Percentiles rank a stretch among this genome's conserved stretches.
These are phyloP conservation scores for Monosporozyma aquatica DNA, from an alignment of 805 yeast species.

Conservation along the genomic window DNA sequence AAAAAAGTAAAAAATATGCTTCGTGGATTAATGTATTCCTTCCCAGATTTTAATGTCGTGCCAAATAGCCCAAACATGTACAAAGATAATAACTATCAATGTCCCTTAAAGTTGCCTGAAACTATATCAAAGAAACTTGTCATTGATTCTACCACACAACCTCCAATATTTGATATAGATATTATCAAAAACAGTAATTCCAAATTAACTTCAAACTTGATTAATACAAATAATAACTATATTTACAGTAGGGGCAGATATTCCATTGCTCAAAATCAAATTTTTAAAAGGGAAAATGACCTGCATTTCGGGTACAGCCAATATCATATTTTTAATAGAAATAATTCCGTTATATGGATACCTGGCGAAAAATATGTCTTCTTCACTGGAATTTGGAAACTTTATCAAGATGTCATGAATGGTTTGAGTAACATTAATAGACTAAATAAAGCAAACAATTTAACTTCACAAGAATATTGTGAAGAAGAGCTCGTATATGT, in stretches of 20 bases:
- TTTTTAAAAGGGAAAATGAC: neutral
- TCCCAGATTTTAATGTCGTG: neutral
- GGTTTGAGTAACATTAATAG: constrained; percentile 12
- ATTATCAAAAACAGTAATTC: neutral
- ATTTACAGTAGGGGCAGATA: constrained; percentile 1
- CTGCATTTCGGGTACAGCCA: neutral
- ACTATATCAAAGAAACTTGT: neutral
- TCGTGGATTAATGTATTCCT: neutral
- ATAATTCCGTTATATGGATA: constrained; percentile 79
- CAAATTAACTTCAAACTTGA: neutral
- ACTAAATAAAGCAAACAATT: neutral
- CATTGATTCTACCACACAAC: neutral
- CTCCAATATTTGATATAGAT: neutral
- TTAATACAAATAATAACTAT: too few relatives aligned
- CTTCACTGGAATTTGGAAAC: constrained; percentile 79
- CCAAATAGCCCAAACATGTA: neutral
- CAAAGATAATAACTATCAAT: neutral
- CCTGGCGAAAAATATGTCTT: constrained; percentile 77
- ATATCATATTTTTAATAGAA: constrained; percentile 23
- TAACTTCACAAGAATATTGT: constrained; percentile 2
- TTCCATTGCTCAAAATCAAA: neutral
- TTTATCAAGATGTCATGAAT: constrained; percentile 28
- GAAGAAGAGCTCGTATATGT: constrained; percentile 5
- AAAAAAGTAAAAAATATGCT: neutral
- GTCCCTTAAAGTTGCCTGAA: neutral